phyloP scores from a whole-genome alignment of 1,284 basidiomycete species.

The Peniophora sp. region DNA sequence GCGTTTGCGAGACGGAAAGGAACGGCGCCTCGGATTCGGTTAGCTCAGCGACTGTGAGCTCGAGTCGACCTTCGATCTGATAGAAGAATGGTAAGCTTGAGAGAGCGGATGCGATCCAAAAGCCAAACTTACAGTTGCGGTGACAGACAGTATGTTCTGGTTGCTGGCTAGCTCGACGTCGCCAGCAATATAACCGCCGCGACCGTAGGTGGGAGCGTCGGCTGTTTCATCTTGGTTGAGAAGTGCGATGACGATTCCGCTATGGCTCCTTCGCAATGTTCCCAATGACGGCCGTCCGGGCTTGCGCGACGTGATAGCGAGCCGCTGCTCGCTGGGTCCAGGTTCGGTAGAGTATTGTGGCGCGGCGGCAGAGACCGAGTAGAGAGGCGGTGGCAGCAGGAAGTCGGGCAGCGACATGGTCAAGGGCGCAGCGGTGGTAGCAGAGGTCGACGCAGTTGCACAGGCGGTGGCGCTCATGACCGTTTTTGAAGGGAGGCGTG shows the following conservation, averaged over 20 bases:
- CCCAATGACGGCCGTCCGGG: slow-evolving; percentile 8
- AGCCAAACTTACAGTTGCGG: slow-evolving; percentile 12
- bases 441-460: not conserved
- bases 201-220: slow-evolving; percentile 14
- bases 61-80: slow-evolving; percentile 47
- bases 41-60: slow-evolving; percentile 31
- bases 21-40: slow-evolving; percentile 26
- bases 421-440: not conserved
- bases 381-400: slow-evolving; percentile 12
- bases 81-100: not conserved
- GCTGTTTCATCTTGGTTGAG: slow-evolving; percentile 15
- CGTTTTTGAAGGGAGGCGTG: no score
- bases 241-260: slow-evolving; percentile 14
- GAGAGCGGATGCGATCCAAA: not conserved
- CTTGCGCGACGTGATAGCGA: slow-evolving; percentile 17
- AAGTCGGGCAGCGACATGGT: slow-evolving; percentile 1
- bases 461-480: no score
- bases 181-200: slow-evolving; percentile 13
- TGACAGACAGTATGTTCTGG: slow-evolving; percentile 10
- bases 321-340: slow-evolving; percentile 15
- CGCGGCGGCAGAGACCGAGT: slow-evolving; percentile 18
- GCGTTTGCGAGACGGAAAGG: slow-evolving; percentile 22
- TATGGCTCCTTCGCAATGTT: slow-evolving; percentile 11
- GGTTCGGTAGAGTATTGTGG: slow-evolving; percentile 21
- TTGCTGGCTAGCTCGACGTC: slow-evolving; percentile 12